Percentiles rank a stretch among this genome's conserved stretches.
These are phyloP conservation scores for Carex parvula DNA, from an alignment of 176 grass and related monocot species.

Conservation along the genomic window DNA sequence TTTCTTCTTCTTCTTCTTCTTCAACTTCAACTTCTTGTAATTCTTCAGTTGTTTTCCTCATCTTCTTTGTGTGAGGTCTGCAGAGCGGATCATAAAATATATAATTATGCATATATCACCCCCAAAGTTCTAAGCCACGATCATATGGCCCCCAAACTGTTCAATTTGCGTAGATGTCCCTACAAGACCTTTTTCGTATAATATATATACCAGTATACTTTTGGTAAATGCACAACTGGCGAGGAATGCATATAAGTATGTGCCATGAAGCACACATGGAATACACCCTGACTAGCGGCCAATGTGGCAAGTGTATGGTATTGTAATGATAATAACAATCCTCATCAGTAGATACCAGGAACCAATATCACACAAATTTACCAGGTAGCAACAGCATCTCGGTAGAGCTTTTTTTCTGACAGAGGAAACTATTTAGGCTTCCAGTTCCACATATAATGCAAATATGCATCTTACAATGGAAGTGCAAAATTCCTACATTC, in stretches of 20 bases:
- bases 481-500: slow-evolving; percentile 11
- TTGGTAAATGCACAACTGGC: not conserved
- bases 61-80: slow-evolving; percentile 59
- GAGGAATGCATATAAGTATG: not conserved
- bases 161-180: not conserved
- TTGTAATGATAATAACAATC: not conserved
- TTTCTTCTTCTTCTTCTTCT: slow-evolving; percentile 21
- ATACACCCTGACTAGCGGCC: not conserved
- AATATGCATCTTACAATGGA: not conserved
- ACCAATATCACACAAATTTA: not conserved
- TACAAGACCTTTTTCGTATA: not conserved
- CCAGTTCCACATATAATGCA: not conserved
- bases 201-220: not conserved
- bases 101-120: not conserved
- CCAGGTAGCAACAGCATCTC: not conserved
- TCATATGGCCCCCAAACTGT: not conserved
- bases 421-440: not conserved
- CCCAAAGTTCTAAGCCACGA: not conserved
- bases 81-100: not conserved
- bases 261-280: not conserved
- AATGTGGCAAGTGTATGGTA: not conserved
- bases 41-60: slow-evolving; percentile 51
- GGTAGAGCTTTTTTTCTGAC: not conserved
- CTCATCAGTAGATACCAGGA: not conserved
- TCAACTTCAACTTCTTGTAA: slow-evolving; percentile 31